Evolutionary conservation across 73 alveolate species (phyloP), one percentile per base, ranked within the genome.

Genomic region (Paramecium tetraurelia): DNA sequence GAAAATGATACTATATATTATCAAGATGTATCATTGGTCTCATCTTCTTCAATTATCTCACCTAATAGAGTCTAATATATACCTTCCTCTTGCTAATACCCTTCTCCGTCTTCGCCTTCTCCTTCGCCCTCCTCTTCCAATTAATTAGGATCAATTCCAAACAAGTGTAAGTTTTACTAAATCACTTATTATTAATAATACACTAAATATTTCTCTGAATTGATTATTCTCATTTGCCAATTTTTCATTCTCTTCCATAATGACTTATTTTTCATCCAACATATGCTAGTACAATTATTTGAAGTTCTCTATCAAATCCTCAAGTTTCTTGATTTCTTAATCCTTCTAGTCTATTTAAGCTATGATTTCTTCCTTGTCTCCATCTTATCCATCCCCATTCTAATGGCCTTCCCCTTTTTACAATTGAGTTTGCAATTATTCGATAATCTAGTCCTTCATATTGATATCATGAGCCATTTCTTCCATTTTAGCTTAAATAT

Each of bases 21-120:
- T 80, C 90, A 80, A 44, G 90, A 80, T 31, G 90, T 80, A 80
- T 80, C 90, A 80, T 80, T 80, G 90, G 90, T 44, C 90, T 80
- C 90, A 5, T 80, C 75, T 46, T 80, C 76, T 80, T 80, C 90
- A 48, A 80, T 80, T 80, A 80, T 80, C 90, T 80, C 90, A 80
- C 76, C 90, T 80, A 38, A 80, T 80, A 44, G 14, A 14, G 18
- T 24, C 21, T 9, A 22, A 80, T 44, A 80, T 41, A 14, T 80
- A 80, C 90, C 90, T 80, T 80, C 90, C 57, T 80, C 90, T 41
- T 80, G 48, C 14, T 80, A 22, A 48, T 76, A 76, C n/a, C 77
- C 77, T 40, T 76, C 89, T 20, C 90, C 90, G 11, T 80, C 90
- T 80, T 44, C 90, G 4, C 53, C 90, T 43, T 46, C 90, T n/a